phyloP scores from a whole-genome alignment of 2,329 filamentous ascomycete species.

The Trichophyton equinum region DNA sequence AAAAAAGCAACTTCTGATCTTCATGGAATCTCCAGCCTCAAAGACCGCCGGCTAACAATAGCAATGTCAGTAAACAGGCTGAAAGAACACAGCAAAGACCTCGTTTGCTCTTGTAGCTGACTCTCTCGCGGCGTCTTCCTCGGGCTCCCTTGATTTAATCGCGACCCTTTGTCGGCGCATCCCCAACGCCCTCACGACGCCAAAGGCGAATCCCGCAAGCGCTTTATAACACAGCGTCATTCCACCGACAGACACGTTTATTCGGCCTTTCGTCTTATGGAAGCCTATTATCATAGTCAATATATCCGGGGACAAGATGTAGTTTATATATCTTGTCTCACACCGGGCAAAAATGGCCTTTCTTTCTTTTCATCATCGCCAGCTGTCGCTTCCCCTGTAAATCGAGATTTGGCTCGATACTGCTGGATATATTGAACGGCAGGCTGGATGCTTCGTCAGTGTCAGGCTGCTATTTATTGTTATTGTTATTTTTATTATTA shows the following conservation, averaged over 20 bases:
- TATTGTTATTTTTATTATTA: background rate
- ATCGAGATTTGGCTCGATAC: background rate
- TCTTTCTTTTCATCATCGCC: background rate
- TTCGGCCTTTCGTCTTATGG: background rate
- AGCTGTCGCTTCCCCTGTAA: background rate
- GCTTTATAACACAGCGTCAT: background rate
- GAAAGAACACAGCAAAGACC: background rate
- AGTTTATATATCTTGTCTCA: background rate
- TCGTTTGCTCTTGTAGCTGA: background rate
- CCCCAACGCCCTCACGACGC: background rate
- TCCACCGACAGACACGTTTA: background rate
- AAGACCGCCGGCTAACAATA: background rate
- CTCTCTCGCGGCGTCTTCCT: background rate
- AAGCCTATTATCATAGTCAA: background rate
- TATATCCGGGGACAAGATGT: background rate
- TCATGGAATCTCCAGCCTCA: background rate
- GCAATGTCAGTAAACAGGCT: background rate
- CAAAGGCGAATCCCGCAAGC: background rate
- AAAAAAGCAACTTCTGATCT: background rate
- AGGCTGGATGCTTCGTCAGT: background rate
- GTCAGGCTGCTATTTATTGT: background rate
- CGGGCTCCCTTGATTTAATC: background rate
- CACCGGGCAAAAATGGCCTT: background rate
- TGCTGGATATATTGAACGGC: background rate
- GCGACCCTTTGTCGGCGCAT: constrained; percentile 1